Evolutionary conservation across 768 basidiomycete genomes (phyloP).

Genomic region (Mycena leptocephala): DNA sequence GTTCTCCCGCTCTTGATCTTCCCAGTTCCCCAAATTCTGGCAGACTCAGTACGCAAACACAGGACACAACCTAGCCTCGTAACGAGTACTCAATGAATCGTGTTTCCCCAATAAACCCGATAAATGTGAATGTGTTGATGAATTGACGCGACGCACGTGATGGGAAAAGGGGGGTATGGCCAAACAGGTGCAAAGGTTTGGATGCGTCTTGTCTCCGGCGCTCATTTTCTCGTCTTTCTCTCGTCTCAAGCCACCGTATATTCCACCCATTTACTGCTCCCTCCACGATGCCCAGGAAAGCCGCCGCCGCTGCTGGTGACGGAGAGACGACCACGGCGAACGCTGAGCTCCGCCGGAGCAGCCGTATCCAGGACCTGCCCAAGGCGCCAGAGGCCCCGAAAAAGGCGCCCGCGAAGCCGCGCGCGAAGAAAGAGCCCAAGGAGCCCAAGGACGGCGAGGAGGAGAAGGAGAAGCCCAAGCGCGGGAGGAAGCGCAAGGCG

Average conservation of each 20-base stretch:
- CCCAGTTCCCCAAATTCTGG: background rate
- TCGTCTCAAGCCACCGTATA: background rate
- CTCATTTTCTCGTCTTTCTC: conserved; percentile 18
- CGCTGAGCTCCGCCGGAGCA: conserved; percentile 77
- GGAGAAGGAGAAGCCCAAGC: no score
- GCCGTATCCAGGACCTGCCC: conserved; percentile 82
- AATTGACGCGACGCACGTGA: conserved; percentile 32
- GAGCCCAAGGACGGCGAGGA: no score
- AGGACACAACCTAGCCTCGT: conserved; percentile 2
- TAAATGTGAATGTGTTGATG: conserved; percentile 11
- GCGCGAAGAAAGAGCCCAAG: conserved; percentile 69
- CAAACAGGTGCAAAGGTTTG: conserved; percentile 15
- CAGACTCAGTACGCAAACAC: no score
- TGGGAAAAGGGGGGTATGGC: conserved; percentile 23
- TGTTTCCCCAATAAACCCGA: conserved; percentile 24
- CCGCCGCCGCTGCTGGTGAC: conserved; percentile 62
- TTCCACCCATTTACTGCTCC: background rate
- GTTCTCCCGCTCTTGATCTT: background rate
- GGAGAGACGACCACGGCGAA: conserved; percentile 37
- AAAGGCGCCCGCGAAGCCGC: conserved; percentile 62
- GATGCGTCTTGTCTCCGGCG: conserved; percentile 31
- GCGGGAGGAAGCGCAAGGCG: conserved; percentile 63
- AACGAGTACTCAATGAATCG: background rate
- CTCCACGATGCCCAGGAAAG: conserved; percentile 79
- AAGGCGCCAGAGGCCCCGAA: conserved; percentile 58